phyloP scores from a whole-genome alignment of 2,329 filamentous ascomycete genomes.

The Exophiala calicioides region DNA sequence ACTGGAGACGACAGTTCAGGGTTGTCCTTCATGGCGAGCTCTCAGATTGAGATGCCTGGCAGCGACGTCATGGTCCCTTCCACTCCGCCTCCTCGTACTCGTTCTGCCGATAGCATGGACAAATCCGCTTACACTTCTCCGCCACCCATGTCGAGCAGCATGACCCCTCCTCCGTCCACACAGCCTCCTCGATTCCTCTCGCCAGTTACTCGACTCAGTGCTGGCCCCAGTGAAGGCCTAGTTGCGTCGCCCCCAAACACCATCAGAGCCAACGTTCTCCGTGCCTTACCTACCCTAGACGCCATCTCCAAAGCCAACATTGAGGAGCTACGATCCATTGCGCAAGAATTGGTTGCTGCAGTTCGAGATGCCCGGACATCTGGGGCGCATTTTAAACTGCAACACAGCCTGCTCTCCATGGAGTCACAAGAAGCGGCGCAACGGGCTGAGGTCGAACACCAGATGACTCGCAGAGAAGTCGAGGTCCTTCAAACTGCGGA shows the following conservation, averaged over 20 bases:
- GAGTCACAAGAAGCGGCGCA: slow-evolving; percentile 84
- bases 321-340: slow-evolving; percentile 56
- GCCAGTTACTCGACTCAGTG: slow-evolving; percentile 16
- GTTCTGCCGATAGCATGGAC: slow-evolving; percentile 25
- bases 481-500: slow-evolving; percentile 78
- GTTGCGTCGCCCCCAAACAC: slow-evolving; percentile 50
- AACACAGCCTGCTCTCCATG: slow-evolving; percentile 79
- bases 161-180: slow-evolving; percentile 30
- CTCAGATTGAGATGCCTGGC: not conserved
- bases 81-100: slow-evolving; percentile 26
- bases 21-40: slow-evolving; percentile 15
- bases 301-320: slow-evolving; percentile 56
- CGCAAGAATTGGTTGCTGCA: slow-evolving; percentile 54
- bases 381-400: slow-evolving; percentile 84
- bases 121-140: slow-evolving; percentile 27
- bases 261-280: slow-evolving; percentile 44
- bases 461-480: slow-evolving; percentile 85
- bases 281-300: slow-evolving; percentile 50
- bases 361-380: slow-evolving; percentile 75
- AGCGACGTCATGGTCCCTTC: slow-evolving; percentile 17
- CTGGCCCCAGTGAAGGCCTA: slow-evolving; percentile 12
- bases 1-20: not conserved
- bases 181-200: slow-evolving; percentile 29
- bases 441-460: slow-evolving; percentile 84
- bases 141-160: slow-evolving; percentile 26